Conservation (phyloP, 805 yeast genomes). For the Saccharomycopsis sp. region DNA sequence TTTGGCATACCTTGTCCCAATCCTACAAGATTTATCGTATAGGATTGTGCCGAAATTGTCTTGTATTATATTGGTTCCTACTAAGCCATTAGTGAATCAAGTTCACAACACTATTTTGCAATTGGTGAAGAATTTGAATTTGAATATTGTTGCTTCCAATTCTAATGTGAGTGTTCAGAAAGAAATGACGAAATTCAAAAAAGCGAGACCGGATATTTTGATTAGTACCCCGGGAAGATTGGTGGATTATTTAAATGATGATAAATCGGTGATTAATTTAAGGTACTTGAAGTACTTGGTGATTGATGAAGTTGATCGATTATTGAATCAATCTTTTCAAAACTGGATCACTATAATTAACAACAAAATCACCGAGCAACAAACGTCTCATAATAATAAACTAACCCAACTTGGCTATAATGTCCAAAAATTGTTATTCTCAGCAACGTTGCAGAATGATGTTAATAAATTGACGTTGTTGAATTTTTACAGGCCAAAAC, state of each 20-base stretch:
- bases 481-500: conserved; percentile 61
- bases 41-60: conserved; percentile 68
- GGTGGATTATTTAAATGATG: conserved; percentile 59
- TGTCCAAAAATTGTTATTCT: conserved; percentile 67
- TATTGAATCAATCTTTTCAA: conserved; percentile 84
- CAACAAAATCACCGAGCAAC: conserved; percentile 33
- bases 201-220: conserved; percentile 55
- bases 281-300: conserved; percentile 53
- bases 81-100: conserved; percentile 79
- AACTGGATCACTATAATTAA: conserved; percentile 71
- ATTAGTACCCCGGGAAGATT: conserved; percentile 75
- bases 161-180: conserved; percentile 46
- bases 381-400: conserved; percentile 28
- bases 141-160: conserved; percentile 55
- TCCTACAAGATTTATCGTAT: conserved; percentile 56
- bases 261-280: conserved; percentile 36
- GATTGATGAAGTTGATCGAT: conserved; percentile 76
- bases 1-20: conserved; percentile 78
- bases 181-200: conserved; percentile 47
- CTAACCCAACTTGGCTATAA: conserved; percentile 21
- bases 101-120: conserved; percentile 58
- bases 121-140: conserved; percentile 58
- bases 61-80: conserved; percentile 80
- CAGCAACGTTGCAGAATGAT: conserved; percentile 92
- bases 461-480: conserved; percentile 77